A percentile compares a stretch with the other conserved stretches of the same genome.
These are phyloP conservation scores for Leccinellum albellum DNA, from an alignment of 768 basidiomycete species.

Conservation along the genomic window DNA sequence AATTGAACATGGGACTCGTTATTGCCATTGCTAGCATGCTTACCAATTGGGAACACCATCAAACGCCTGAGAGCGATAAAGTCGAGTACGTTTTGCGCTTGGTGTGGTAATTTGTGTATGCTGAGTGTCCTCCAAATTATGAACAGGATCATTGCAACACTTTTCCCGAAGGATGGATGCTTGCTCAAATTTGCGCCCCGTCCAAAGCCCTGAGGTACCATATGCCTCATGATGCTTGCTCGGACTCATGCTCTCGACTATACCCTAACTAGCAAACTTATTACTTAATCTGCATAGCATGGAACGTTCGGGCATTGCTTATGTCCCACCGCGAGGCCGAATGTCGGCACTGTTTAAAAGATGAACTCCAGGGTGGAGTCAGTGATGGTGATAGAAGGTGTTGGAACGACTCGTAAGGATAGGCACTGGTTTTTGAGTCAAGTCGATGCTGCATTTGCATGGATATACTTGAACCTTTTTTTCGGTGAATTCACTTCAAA, in stretches of 20 bases:
- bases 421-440: background rate
- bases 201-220: conserved; percentile 18
- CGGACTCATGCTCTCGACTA: background rate
- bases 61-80: conserved; percentile 74
- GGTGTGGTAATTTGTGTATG: background rate
- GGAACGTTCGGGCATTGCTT: background rate
- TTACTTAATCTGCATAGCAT: conserved; percentile 13
- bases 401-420: background rate
- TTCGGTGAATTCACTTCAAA: background rate
- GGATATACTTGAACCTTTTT: background rate
- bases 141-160: conserved; percentile 83
- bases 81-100: conserved; percentile 60
- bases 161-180: conserved; percentile 95
- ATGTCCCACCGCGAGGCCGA: too few species aligned
- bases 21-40: conserved; percentile 77
- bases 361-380: background rate
- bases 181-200: conserved; percentile 73
- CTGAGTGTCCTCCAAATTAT: background rate
- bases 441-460: background rate
- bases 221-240: background rate
- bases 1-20: conserved; percentile 83
- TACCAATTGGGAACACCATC: conserved; percentile 83
- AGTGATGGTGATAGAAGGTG: background rate
- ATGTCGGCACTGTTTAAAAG: background rate
- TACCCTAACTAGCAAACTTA: conserved; percentile 13